Evolutionary conservation across 2,329 filamentous ascomycete species (phyloP).

Genomic region (Aureobasidium sp.): DNA sequence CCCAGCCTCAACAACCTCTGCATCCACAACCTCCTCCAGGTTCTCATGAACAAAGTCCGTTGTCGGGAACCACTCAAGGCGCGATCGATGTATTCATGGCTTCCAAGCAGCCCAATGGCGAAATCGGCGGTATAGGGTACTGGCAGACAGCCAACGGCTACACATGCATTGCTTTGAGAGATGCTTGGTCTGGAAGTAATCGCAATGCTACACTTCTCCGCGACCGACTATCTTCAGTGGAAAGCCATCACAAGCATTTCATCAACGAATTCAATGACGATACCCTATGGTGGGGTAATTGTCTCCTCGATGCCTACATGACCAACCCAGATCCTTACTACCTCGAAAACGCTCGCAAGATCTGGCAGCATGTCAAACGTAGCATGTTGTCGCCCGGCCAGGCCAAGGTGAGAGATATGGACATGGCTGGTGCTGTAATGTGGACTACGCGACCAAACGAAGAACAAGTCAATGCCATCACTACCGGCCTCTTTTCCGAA

Average conservation of each 20-base stretch:
- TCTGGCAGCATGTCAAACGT: conserved; percentile 16
- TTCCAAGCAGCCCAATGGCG: conserved; percentile 17
- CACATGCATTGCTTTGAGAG: conserved; percentile 21
- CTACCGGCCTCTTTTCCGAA: conserved; percentile 17
- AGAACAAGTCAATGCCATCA: conserved; percentile 14
- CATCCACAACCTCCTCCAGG: neutral
- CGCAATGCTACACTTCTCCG: conserved; percentile 17
- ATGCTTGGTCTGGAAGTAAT: conserved; percentile 17
- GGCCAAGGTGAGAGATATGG: conserved; percentile 15
- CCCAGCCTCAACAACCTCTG: neutral
- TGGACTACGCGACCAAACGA: conserved; percentile 10
- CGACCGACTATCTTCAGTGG: conserved; percentile 15
- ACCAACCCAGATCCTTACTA: conserved; percentile 19
- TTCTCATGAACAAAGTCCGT: neutral
- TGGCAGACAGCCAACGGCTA: conserved; percentile 25
- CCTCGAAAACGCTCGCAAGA: conserved; percentile 15
- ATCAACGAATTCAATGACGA: conserved; percentile 23
- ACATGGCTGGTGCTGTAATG: conserved; percentile 19
- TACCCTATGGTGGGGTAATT: conserved; percentile 21
- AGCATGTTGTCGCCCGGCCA: conserved; percentile 16
- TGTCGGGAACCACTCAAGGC: conserved; percentile 15
- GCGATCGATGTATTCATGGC: conserved; percentile 19
- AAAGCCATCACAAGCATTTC: conserved; percentile 15
- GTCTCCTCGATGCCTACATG: conserved; percentile 18
- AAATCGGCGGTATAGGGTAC: conserved; percentile 22